Evolutionary conservation across 306 rosid species (phyloP).

Genomic region (Medicago ruthenica): DNA sequence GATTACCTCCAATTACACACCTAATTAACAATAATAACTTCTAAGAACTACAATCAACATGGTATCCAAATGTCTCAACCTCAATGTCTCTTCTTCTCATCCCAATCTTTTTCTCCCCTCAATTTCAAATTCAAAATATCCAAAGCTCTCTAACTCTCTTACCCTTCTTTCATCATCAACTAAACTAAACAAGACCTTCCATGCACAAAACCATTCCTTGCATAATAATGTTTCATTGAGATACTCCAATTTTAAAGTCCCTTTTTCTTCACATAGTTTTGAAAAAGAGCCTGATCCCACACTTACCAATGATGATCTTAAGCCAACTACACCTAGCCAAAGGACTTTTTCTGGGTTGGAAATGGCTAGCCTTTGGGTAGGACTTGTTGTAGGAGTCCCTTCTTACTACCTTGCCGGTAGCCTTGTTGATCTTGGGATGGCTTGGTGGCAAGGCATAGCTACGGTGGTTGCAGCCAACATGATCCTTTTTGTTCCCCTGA

Average conservation of each 20-base stretch:
- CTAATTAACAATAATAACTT: too few species aligned
- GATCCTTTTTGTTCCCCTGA: constrained; percentile 60
- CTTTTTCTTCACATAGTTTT: neutral
- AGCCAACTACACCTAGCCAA: constrained; percentile 63
- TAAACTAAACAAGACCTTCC: neutral
- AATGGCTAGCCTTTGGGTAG: constrained; percentile 80
- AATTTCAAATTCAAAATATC: constrained; percentile 23
- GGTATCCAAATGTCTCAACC: constrained; percentile 50
- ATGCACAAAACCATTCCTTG: neutral
- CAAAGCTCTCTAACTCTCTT: constrained; percentile 26
- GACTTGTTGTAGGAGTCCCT: constrained; percentile 92
- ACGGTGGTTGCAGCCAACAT: constrained; percentile 78
- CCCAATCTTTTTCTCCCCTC: constrained; percentile 20
- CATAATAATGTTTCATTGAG: neutral
- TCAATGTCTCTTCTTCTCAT: constrained; percentile 43
- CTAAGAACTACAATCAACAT: constrained; percentile 37
- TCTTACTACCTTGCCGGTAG: constrained; percentile 89
- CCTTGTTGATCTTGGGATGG: constrained; percentile 92
- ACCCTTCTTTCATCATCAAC: constrained; percentile 1
- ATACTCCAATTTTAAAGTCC: constrained; percentile 28
- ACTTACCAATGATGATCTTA: constrained; percentile 74
- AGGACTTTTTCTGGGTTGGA: constrained; percentile 73
- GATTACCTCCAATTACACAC: neutral
- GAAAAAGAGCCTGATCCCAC: constrained; percentile 52
- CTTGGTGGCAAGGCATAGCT: constrained; percentile 95